Evolutionary conservation across 805 yeast species (phyloP).

Genomic region (Candida caryicola): DNA sequence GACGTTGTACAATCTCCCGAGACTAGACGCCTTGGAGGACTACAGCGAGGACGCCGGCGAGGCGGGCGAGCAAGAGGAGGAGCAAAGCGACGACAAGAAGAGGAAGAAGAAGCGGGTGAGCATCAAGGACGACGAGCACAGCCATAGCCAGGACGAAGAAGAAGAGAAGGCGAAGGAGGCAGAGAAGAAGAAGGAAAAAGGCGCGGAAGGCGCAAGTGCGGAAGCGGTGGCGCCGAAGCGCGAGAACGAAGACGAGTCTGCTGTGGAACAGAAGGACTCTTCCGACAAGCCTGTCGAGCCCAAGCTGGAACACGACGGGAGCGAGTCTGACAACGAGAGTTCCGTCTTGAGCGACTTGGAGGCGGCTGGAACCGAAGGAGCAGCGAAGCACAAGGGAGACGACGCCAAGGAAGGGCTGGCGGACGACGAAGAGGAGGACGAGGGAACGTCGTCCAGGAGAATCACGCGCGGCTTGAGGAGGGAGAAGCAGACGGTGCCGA

Average conservation of each 20-base stretch:
- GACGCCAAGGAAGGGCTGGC: background rate
- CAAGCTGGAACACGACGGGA: background rate
- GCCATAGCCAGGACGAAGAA: conserved; percentile 2
- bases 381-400: background rate
- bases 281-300: conserved; percentile 2
- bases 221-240: background rate
- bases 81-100: background rate
- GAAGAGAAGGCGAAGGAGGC: conserved; percentile 4
- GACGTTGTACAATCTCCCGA: conserved; percentile 53
- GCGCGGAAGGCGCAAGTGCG: conserved; percentile 3
- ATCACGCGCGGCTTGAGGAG: conserved; percentile 6
- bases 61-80: background rate
- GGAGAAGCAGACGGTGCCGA: conserved; percentile 3
- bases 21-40: conserved; percentile 55
- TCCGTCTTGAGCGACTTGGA: background rate
- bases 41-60: conserved; percentile 9
- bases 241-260: conserved; percentile 2
- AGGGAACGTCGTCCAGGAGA: conserved; percentile 2
- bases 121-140: background rate
- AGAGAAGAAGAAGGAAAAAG: conserved; percentile 2
- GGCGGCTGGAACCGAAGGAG: background rate
- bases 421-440: conserved; percentile 7
- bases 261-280: conserved; percentile 1
- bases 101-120: conserved; percentile 1
- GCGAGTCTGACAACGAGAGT: background rate